Evolutionary conservation across 345 rosid species (phyloP).

Genomic region (Linum lewisii): DNA sequence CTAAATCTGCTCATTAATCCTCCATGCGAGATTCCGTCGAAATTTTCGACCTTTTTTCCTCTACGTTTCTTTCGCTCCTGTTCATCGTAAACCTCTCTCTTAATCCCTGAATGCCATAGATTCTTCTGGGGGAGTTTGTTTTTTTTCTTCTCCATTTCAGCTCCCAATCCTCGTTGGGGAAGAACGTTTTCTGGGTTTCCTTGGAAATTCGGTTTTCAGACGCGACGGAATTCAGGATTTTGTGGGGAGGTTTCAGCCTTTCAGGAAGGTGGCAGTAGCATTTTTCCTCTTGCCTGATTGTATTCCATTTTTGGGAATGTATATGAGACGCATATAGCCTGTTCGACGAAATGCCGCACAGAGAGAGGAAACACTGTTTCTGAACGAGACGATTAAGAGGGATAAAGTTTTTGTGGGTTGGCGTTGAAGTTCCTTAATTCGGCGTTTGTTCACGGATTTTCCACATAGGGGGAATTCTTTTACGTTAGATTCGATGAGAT

Average conservation of each 20-base stretch:
- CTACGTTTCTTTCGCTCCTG: not conserved
- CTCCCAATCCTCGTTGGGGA: too few species aligned
- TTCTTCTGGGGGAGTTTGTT: not conserved
- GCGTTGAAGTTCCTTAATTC: not conserved
- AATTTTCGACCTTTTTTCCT: not conserved
- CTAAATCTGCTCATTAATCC: not conserved
- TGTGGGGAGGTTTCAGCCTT: not conserved
- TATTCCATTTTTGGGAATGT: not conserved
- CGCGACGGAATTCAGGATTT: not conserved
- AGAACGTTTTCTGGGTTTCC: too few species aligned
- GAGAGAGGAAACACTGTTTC: not conserved
- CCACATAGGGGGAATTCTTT: not conserved
- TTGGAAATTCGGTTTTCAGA: not conserved
- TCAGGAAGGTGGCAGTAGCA: not conserved
- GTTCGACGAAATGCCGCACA: not conserved
- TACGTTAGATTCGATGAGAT: conserved; percentile 26
- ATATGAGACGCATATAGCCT: not conserved
- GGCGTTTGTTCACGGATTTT: too few species aligned
- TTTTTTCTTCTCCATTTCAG: too few species aligned
- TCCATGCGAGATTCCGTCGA: not conserved
- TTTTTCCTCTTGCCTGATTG: not conserved
- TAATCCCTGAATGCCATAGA: not conserved
- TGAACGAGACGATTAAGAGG: not conserved
- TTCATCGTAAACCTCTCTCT: not conserved
- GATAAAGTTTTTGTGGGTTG: not conserved